Conservation (phyloP, 1,139 yeast species). For the Petasospora fabianii region DNA sequence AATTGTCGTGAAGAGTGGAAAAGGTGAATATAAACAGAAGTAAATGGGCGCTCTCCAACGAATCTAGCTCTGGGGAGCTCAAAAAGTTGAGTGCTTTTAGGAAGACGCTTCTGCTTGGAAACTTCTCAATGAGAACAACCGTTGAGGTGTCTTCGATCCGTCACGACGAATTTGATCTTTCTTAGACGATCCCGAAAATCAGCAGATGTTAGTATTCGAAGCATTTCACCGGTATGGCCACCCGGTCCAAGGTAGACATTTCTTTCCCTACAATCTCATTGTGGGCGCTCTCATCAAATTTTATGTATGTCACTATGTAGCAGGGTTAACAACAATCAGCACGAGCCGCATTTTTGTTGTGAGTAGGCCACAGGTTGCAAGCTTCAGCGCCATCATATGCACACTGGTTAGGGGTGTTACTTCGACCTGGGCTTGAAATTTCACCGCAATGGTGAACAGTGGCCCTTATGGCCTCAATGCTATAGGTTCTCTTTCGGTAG, state of each 20-base stretch:
- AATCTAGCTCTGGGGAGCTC: constrained; percentile 69
- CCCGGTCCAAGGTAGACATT: constrained; percentile 69
- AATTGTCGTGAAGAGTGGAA: constrained; percentile 10
- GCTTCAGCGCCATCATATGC: too few species aligned
- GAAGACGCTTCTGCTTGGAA: constrained; percentile 29
- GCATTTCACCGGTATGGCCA: constrained; percentile 96
- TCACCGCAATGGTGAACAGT: too few species aligned
- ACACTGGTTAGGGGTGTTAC: too few species aligned
- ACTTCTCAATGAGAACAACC: constrained; percentile 42
- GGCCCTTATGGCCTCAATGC: too few species aligned
- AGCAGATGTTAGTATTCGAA: constrained; percentile 52
- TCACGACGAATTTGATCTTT: constrained; percentile 30
- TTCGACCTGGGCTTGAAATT: too few species aligned
- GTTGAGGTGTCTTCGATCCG: constrained; percentile 62
- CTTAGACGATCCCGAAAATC: constrained; percentile 28
- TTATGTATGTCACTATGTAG: too few species aligned
- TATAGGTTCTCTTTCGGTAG: too few species aligned
- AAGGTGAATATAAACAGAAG: constrained; percentile 37
- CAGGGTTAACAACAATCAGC: too few species aligned
- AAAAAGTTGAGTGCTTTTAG: constrained; percentile 24
- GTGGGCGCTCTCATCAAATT: too few species aligned
- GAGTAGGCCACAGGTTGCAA: too few species aligned
- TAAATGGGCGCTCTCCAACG: constrained; percentile 60
- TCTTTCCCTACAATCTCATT: constrained; percentile 11
- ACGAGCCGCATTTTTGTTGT: too few species aligned